These are phyloP conservation scores for Penicillium sp. DNA, from an alignment of 2,329 filamentous ascomycete species.

Conservation along the genomic window DNA sequence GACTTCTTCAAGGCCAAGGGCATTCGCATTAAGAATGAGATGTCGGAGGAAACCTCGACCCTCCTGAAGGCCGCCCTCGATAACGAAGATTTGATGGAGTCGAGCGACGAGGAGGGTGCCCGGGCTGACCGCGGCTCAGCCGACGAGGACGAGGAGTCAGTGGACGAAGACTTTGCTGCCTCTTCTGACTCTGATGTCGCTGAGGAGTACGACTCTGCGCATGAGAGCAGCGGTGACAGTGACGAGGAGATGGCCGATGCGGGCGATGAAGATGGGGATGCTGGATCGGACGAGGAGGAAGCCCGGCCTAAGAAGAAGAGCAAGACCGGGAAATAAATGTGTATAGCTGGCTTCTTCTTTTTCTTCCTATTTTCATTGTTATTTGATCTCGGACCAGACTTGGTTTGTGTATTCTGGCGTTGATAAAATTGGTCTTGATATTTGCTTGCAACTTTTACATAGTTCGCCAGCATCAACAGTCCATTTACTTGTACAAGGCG, in stretches of 20 bases:
- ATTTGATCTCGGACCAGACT: not conserved
- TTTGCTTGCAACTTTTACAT: not conserved
- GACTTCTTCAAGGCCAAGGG: slow-evolving; percentile 96
- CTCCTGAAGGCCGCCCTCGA: slow-evolving; percentile 78
- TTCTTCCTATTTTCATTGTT: not conserved
- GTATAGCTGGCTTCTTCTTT: slow-evolving; percentile 14
- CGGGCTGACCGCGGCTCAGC: slow-evolving; percentile 82
- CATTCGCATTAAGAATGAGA: slow-evolving; percentile 96
- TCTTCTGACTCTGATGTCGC: slow-evolving; percentile 94
- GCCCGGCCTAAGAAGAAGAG: slow-evolving; percentile 66
- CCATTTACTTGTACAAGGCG: not conserved
- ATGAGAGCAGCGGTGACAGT: slow-evolving; percentile 77
- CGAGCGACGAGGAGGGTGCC: slow-evolving; percentile 76
- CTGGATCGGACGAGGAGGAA: slow-evolving; percentile 44
- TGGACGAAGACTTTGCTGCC: slow-evolving; percentile 93
- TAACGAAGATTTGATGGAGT: slow-evolving; percentile 76
- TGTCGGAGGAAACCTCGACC: slow-evolving; percentile 77
- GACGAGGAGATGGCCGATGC: slow-evolving; percentile 62
- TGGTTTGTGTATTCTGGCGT: not conserved
- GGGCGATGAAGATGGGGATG: slow-evolving; percentile 34
- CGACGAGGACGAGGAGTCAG: slow-evolving; percentile 92
- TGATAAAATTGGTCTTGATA: not conserved
- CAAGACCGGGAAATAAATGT: slow-evolving; percentile 49
- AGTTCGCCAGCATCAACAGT: not conserved
- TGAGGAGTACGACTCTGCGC: slow-evolving; percentile 90